Evolutionary conservation across 2,329 filamentous ascomycete species (phyloP).

Genomic region (Cladorrhinum sp.): DNA sequence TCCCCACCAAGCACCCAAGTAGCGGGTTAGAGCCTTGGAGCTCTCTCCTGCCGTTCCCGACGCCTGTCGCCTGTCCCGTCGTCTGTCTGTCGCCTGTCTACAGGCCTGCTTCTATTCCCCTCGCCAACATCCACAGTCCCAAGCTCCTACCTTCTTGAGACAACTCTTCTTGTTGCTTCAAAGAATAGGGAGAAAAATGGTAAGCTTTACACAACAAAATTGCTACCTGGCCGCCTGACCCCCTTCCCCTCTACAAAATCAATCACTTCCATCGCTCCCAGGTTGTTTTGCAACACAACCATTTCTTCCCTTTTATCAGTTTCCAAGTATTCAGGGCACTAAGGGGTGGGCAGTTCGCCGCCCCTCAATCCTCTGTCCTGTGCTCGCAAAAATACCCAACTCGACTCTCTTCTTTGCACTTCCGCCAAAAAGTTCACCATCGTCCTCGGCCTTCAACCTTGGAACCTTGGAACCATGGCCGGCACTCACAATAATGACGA

Average conservation of each 20-base stretch:
- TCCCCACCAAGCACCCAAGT: conserved; percentile 1
- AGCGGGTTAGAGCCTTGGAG: not conserved
- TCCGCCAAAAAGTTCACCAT: not conserved
- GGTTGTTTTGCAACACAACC: not conserved
- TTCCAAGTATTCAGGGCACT: not conserved
- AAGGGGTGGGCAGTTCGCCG: not conserved
- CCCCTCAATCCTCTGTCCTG: not conserved
- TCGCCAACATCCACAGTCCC: not conserved
- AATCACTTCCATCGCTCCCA: not conserved
- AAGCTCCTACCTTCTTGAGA: not conserved
- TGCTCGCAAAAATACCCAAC: not conserved
- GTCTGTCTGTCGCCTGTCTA: conserved; percentile 3
- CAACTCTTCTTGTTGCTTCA: not conserved
- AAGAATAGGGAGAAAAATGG: not conserved
- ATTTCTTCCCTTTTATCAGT: not conserved
- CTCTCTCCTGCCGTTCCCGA: not conserved
- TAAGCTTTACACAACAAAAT: not conserved
- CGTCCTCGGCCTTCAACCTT: not conserved
- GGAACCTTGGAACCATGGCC: conserved; percentile 11
- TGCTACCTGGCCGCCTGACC: not conserved
- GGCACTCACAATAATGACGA: conserved; percentile 10
- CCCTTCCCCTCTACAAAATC: not conserved
- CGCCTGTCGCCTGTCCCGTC: conserved; percentile 4
- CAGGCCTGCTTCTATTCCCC: not conserved
- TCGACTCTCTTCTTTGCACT: not conserved